A percentile compares a stretch with the other conserved stretches of the same genome.
Evolutionary conservation across 805 yeast species (phyloP).

Genomic region (Candida quercuum): DNA sequence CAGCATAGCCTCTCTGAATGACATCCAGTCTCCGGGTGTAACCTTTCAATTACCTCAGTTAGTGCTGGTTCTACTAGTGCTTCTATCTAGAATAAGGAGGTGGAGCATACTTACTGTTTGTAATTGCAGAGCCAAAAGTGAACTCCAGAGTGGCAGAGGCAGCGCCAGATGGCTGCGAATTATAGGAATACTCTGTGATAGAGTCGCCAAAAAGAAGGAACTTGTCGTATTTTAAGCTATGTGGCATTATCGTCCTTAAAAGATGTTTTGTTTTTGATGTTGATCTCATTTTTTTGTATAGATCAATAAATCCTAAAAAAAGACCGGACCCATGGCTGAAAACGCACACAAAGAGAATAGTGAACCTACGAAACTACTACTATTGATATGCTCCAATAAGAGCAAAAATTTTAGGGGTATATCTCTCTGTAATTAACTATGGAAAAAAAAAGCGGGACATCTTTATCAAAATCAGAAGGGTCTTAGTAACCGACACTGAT

Average conservation of each 20-base stretch:
- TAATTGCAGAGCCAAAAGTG: conserved; percentile 46
- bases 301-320: not conserved
- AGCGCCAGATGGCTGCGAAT: conserved; percentile 25
- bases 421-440: no score
- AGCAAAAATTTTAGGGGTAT: no score
- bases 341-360: no score
- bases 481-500: conserved; percentile 81
- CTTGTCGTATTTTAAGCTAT: conserved; percentile 26
- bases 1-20: conserved; percentile 68
- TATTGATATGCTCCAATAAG: no score
- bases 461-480: no score
- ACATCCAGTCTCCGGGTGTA: conserved; percentile 64
- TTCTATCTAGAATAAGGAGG: no score
- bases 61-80: not conserved
- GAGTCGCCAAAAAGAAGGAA: conserved; percentile 69
- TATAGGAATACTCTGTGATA: conserved; percentile 50
- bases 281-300: no score
- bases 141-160: conserved; percentile 28
- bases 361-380: no score
- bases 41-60: conserved; percentile 1
- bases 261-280: not conserved
- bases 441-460: no score
- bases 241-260: not conserved
- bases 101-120: conserved; percentile 16
- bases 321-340: no score